Evolutionary conservation across 2,329 filamentous ascomycete species (phyloP).

Genomic region (Periconia digitata): DNA sequence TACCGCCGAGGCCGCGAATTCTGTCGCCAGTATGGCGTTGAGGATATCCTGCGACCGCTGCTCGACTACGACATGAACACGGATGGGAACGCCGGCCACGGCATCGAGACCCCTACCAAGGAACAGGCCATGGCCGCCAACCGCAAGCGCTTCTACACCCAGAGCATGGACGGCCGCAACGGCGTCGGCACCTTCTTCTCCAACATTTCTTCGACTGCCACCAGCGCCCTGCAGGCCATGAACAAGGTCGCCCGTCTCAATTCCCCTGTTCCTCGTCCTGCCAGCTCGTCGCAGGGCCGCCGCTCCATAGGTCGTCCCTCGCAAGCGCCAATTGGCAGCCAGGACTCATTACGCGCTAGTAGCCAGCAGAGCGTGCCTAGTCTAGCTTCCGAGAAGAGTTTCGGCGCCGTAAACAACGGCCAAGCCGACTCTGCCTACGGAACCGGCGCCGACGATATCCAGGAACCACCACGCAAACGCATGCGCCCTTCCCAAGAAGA

Average conservation of each 20-base stretch:
- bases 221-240: slow-evolving; percentile 90
- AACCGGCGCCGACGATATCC: slow-evolving; percentile 57
- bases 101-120: slow-evolving; percentile 93
- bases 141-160: slow-evolving; percentile 87
- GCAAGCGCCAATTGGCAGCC: slow-evolving; percentile 63
- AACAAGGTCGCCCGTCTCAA: slow-evolving; percentile 90
- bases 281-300: slow-evolving; percentile 65
- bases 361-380: slow-evolving; percentile 79
- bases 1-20: slow-evolving; percentile 91
- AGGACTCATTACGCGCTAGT: slow-evolving; percentile 68
- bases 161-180: slow-evolving; percentile 66
- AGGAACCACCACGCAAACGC: slow-evolving; percentile 82
- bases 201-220: slow-evolving; percentile 91
- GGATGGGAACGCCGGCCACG: slow-evolving; percentile 69
- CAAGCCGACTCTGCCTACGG: slow-evolving; percentile 68
- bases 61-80: slow-evolving; percentile 80
- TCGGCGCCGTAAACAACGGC: slow-evolving; percentile 53
- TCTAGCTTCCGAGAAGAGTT: slow-evolving; percentile 73
- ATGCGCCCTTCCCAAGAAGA: slow-evolving; percentile 53
- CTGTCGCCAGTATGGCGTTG: slow-evolving; percentile 76
- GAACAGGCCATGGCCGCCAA: slow-evolving; percentile 96
- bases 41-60: slow-evolving; percentile 73
- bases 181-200: slow-evolving; percentile 91
- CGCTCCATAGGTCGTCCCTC: slow-evolving; percentile 71
- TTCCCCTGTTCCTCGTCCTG: slow-evolving; percentile 71